Evolutionary conservation across 805 yeast genomes (phyloP), one percentile per base, ranked within the genome.

Genomic region (Henningerozyma blattae): DNA sequence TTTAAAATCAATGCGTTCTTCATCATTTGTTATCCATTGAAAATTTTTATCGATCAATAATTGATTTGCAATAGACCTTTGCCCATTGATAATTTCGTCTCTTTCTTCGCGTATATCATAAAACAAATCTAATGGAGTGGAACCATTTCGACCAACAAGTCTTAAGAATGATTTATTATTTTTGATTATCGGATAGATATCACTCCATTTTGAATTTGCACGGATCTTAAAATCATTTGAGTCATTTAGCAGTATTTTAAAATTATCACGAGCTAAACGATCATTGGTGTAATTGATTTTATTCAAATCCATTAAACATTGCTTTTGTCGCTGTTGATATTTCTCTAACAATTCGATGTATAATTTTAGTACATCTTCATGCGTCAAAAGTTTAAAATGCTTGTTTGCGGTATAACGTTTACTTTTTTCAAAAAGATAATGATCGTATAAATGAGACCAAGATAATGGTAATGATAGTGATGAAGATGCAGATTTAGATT

Each of bases 131-230:
- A 77, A 48, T 1, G 94, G 79, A 1, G 75, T 67, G 0, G 95
- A 84, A 0, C 95, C 94, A 30, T 70, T 64, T 34, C 86, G 66
- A 0, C 93, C 94, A 36, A 85, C 64, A 25, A 85, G 41, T 16
- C 67, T 72, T 13, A 70, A 46, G 47, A 79, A 85, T 13, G 72
- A 58, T 30, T 61, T 62, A 39, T 77, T 79, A 22, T 70, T 67
- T 38, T 71, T 71, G 1, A 84, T 45, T 4, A 47, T 38, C 0
- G 67, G 59, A 28, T 70, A 64, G 2, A 82, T 46, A 17, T 77
- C 77, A 31, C 54, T 57, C 77, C 93, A 85, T 33, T 56, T 61
- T 2, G 80, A 61, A 36, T 67, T 67, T 1, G 80, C 74, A 6
- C 53, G 52, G 18, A 77, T 57, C 2, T 43, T 37, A n/a, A 41